Conservation (phyloP, 2,329 filamentous ascomycete species). For the Exophiala alcalophila region DNA sequence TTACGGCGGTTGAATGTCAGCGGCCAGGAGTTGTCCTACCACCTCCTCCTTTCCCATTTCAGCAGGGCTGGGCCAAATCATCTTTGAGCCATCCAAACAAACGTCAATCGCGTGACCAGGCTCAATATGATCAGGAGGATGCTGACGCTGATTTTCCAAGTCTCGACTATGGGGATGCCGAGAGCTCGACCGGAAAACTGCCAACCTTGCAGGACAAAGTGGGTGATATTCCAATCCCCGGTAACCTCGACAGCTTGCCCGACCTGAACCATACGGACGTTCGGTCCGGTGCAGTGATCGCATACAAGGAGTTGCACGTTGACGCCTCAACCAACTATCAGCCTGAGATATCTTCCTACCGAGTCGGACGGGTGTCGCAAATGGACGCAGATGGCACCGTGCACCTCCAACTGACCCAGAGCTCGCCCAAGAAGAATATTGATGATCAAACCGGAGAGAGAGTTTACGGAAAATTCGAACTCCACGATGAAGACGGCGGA, state of each 20-base stretch:
- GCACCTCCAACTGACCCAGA: conserved; percentile 62
- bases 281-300: conserved; percentile 42
- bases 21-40: conserved; percentile 66
- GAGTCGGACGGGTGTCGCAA: conserved; percentile 64
- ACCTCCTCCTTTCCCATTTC: conserved; percentile 82
- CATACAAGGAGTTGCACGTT: conserved; percentile 48
- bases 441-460: conserved; percentile 68
- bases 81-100: conserved; percentile 44
- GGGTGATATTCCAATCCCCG: conserved; percentile 34
- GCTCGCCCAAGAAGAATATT: conserved; percentile 43
- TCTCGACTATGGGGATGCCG: conserved; percentile 17
- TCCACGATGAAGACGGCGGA: conserved; percentile 56
- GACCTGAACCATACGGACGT: conserved; percentile 36
- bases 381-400: conserved; percentile 55
- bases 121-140: conserved; percentile 34
- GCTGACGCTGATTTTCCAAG: conserved; percentile 28
- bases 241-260: conserved; percentile 64
- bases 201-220: conserved; percentile 12
- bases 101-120: conserved; percentile 16
- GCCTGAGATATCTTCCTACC: conserved; percentile 51
- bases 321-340: conserved; percentile 48
- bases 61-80: conserved; percentile 68
- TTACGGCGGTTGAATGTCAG: conserved; percentile 80
- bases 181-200: conserved; percentile 24
- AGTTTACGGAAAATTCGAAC: conserved; percentile 75